Percentiles rank a stretch among this genome's conserved stretches.
phyloP scores from a whole-genome alignment of 805 yeast species.

The Lachancea lanzarotensis region DNA sequence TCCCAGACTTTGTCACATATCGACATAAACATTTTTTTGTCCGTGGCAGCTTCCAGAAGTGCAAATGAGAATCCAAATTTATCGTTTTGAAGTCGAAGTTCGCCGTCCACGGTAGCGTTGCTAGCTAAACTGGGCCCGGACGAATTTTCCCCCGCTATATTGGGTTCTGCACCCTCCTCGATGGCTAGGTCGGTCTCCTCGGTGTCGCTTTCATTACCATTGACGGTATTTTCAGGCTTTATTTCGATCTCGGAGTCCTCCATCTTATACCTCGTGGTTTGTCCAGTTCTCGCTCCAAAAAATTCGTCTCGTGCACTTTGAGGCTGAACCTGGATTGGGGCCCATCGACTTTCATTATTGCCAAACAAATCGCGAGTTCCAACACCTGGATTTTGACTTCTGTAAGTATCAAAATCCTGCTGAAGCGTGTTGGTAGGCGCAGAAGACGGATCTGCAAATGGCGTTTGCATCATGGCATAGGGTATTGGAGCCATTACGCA shows the following conservation, averaged over 20 bases:
- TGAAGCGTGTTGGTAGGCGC: conserved; percentile 1
- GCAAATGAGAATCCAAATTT: conserved; percentile 27
- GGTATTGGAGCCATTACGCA: conserved; percentile 4
- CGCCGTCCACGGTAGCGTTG: conserved; percentile 17
- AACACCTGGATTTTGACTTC: conserved; percentile 4
- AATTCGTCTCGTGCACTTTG: conserved; percentile 9
- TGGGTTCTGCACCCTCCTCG: conserved; percentile 22
- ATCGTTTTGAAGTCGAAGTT: conserved; percentile 21
- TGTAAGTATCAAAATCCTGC: conserved; percentile 6
- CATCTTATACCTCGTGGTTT: neutral
- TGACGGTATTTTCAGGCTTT: neutral
- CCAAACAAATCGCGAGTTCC: conserved; percentile 9
- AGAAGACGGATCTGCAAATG: neutral
- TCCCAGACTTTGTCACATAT: conserved; percentile 33
- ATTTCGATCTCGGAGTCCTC: neutral
- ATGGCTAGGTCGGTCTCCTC: conserved; percentile 25
- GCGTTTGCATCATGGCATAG: conserved; percentile 4
- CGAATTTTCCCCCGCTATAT: too few relatives aligned
- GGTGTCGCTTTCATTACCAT: conserved; percentile 11
- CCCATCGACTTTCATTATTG: conserved; percentile 8
- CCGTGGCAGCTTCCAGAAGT: conserved; percentile 14
- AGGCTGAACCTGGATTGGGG: conserved; percentile 10
- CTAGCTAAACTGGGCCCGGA: neutral
- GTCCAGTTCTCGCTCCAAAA: conserved; percentile 1
- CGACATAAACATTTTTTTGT: conserved; percentile 30